Evolutionary conservation across 2,329 filamentous ascomycete genomes (phyloP), one percentile per base, ranked within the genome.

Genomic region (Ceratocystiopsis minuta): DNA sequence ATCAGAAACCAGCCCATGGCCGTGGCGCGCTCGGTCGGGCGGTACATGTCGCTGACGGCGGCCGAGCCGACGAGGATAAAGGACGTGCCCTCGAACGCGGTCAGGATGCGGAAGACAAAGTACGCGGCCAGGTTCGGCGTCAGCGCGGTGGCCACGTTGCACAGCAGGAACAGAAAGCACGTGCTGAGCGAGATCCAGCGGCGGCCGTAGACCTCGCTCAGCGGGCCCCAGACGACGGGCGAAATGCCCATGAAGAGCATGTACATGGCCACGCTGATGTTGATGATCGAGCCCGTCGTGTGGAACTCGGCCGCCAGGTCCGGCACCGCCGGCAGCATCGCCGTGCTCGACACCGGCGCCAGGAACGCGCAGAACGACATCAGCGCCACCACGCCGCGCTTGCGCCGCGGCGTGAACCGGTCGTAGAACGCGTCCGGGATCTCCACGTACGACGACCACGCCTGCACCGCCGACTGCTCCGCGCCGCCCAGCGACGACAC

Each of bases 281-380:
- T 78, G 53, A 83, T 74, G 39, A 80, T 65, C 5, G 67, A 66
- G 5, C 72, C 75, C 7, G 67, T 74, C 5, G 72, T 78, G 34
- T 63, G 46, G 51, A 65, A 80, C 4, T 68, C 72, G 9, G 54
- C 57, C 5, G 74, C 75, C 6, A 82, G 72, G 54, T 82, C 75
- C 2, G 77, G 76, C 11, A 78, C 65, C 13, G 75, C 78, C 1
- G 76, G 64, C 31, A 81, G 56, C 34, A 81, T 72, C 1, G 72
- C 71, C 0, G 78, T 81, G 6, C 69, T 75, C 3, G 70, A 74
- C 28, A 80, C 70, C 1, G 83, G 83, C 1, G 82, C 76, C 37
- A 88, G 63, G 48, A 88, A 84, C 20, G 78, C 75, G 58, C 80
- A 85, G 53, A 78, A 82, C 0, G 80, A 78, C 41, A 87, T 60